Percentiles rank a stretch among this genome's conserved stretches.
Conservation (phyloP, 2,329 filamentous ascomycete genomes). For the Pezicula radicicola region DNA sequence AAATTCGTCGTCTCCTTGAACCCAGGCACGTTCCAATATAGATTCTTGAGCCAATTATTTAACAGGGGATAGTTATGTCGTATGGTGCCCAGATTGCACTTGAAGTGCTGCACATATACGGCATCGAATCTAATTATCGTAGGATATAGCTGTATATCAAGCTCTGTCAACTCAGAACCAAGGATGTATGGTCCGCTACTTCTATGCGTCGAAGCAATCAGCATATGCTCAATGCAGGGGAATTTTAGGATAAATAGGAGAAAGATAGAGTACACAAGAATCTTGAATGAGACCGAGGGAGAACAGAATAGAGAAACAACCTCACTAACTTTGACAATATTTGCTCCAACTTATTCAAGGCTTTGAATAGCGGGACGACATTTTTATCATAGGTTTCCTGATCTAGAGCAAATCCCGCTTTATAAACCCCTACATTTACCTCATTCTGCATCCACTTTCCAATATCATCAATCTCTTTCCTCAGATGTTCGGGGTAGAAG, state of each 20-base stretch:
- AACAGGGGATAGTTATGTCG: conserved; percentile 52
- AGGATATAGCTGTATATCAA: conserved; percentile 69
- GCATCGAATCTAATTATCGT: conserved; percentile 64
- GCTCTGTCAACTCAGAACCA: conserved; percentile 72
- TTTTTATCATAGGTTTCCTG: conserved; percentile 78
- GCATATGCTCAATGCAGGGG: too few species aligned
- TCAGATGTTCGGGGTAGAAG: conserved; percentile 63
- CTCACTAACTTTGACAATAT: conserved; percentile 47
- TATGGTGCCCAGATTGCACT: conserved; percentile 50
- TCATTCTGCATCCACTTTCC: conserved; percentile 76
- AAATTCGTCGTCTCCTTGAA: conserved; percentile 42
- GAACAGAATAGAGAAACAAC: too few species aligned
- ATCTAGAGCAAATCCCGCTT: conserved; percentile 77
- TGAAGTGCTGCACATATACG: conserved; percentile 64
- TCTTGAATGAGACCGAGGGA: too few species aligned
- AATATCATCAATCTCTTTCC: conserved; percentile 64
- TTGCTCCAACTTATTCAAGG: conserved; percentile 71
- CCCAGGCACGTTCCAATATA: conserved; percentile 62
- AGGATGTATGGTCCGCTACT: conserved; percentile 65
- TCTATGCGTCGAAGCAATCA: too few species aligned
- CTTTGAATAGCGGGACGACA: conserved; percentile 67
- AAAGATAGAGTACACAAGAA: too few species aligned
- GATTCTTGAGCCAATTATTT: conserved; percentile 61
- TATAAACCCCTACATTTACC: conserved; percentile 69
- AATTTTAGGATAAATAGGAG: too few species aligned